phyloP scores from a whole-genome alignment of 2,329 filamentous ascomycete genomes.

The Aureobasidium namibiae region DNA sequence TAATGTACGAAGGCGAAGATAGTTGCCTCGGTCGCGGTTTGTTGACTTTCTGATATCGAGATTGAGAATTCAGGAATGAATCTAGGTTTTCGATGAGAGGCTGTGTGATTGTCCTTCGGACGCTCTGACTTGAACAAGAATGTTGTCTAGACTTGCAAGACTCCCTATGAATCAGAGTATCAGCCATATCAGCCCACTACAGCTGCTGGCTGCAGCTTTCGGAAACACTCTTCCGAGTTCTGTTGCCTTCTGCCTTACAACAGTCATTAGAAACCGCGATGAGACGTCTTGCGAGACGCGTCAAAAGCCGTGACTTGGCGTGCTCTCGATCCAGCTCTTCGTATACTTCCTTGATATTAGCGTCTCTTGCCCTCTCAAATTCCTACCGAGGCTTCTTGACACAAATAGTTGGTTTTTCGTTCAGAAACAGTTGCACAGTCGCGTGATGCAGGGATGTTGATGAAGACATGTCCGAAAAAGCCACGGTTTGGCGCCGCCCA shows the following conservation, averaged over 20 bases:
- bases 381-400: not conserved
- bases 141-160: not conserved
- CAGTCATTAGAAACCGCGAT: not conserved
- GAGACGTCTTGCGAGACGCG: not conserved
- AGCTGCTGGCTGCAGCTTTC: too few relatives aligned
- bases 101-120: not conserved
- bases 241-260: not conserved
- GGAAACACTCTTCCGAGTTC: not conserved
- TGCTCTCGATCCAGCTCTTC: not conserved
- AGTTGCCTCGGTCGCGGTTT: not conserved
- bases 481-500: not conserved
- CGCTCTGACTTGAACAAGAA: not conserved
- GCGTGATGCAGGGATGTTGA: not conserved
- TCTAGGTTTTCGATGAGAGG: not conserved
- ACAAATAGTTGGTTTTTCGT: not conserved
- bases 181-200: not conserved
- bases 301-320: not conserved
- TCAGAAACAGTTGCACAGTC: not conserved
- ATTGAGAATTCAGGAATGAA: not conserved
- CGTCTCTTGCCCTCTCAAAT: not conserved
- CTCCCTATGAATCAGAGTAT: not conserved
- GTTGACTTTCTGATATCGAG: not conserved
- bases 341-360: not conserved
- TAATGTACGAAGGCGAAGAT: not conserved
- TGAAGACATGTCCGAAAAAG: not conserved